Conservation (phyloP, 306 rosid species). For the Corylus heterophylla region DNA sequence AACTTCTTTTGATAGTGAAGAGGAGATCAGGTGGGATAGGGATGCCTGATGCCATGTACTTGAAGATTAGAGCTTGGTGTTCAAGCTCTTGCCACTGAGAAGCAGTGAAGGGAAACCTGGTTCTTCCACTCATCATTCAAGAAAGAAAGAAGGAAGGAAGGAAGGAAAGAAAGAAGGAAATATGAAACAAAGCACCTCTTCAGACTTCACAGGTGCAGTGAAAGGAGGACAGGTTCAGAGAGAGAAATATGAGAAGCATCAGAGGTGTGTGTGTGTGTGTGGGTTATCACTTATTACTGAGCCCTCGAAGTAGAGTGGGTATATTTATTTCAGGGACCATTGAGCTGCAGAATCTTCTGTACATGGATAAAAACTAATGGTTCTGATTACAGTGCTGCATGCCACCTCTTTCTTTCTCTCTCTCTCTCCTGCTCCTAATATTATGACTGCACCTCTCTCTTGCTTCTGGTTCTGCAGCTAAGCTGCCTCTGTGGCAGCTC, state of each 20-base stretch:
- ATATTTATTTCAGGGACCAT: slow-evolving; percentile 93
- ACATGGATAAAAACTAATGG: slow-evolving; percentile 88
- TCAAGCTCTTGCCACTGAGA: slow-evolving; percentile 99
- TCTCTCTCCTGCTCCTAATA: slow-evolving; percentile 51
- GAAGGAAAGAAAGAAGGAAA: neutral
- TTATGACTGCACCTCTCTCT: slow-evolving; percentile 85
- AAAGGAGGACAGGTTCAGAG: slow-evolving; percentile 23
- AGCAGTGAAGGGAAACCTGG: slow-evolving; percentile 78
- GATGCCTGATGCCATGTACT: slow-evolving; percentile 94
- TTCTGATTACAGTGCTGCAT: slow-evolving; percentile 73
- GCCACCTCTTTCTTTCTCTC: slow-evolving; percentile 45
- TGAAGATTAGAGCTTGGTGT: slow-evolving; percentile 94
- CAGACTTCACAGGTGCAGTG: slow-evolving; percentile 28
- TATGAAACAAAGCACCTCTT: slow-evolving; percentile 18
- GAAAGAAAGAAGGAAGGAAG: neutral
- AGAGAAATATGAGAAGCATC: slow-evolving; percentile 6
- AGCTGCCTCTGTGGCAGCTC: slow-evolving; percentile 69
- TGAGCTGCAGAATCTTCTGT: slow-evolving; percentile 82
- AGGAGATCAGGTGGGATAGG: slow-evolving; percentile 91
- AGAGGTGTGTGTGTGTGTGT: slow-evolving; percentile 24
- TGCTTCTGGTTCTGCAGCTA: slow-evolving; percentile 56
- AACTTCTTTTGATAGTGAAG: slow-evolving; percentile 63
- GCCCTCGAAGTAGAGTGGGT: slow-evolving; percentile 49
- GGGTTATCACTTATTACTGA: slow-evolving; percentile 30
- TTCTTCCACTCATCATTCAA: slow-evolving; percentile 53